These are phyloP conservation scores for Lichtheimia corymbifera DNA, from an alignment of 371 early-diverging fungal species.

Conservation along the genomic window DNA sequence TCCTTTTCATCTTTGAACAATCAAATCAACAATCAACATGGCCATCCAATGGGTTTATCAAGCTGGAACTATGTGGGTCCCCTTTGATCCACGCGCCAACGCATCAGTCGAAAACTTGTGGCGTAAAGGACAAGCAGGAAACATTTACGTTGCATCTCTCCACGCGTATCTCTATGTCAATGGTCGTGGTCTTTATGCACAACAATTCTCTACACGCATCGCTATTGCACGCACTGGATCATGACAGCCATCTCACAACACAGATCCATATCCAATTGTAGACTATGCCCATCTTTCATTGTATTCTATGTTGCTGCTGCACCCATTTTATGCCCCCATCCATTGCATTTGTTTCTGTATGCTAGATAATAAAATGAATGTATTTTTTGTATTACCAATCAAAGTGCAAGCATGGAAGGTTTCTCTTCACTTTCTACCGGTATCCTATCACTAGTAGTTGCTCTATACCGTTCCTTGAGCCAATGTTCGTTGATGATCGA, in stretches of 20 bases:
- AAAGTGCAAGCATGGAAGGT: constrained; percentile 5
- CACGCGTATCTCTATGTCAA: constrained; percentile 21
- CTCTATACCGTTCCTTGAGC: constrained; percentile 40
- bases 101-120: constrained; percentile 19
- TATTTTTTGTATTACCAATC: not conserved
- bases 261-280: not conserved
- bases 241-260: constrained; percentile 3
- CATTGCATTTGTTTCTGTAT: not conserved
- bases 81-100: constrained; percentile 22
- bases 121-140: constrained; percentile 14
- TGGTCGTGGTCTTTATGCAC: constrained; percentile 21
- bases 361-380: not conserved
- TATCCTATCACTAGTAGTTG: constrained; percentile 1
- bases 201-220: constrained; percentile 15
- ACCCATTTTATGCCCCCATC: not conserved
- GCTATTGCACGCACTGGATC: constrained; percentile 21
- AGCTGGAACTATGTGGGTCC: constrained; percentile 5
- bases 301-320: not conserved
- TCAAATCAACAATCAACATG: not conserved
- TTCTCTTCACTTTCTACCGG: not conserved
- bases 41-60: constrained; percentile 10
- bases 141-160: constrained; percentile 24
- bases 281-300: not conserved
- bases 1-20: not conserved
- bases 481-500: constrained; percentile 31